Base-by-base conservation (phyloP, 2,329 filamentous ascomycete species). In the Aspergillus glaucus region DNA sequence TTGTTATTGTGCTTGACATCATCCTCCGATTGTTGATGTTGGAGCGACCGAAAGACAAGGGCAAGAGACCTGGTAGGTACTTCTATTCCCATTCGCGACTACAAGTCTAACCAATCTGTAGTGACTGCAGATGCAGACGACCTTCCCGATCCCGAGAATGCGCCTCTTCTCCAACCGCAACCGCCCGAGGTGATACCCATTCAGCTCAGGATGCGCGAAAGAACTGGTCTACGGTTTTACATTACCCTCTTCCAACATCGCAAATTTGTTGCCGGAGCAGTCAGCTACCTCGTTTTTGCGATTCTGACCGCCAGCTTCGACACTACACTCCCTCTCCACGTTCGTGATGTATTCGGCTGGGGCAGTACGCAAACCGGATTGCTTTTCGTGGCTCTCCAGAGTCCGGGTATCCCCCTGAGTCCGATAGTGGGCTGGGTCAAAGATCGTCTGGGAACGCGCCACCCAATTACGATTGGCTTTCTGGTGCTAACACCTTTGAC, bases 341-440 rank as follows among this genome's bases (percentile, higher is more conserved):
- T 81, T 6, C 68, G 75, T 39, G 58, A 67, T 8, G 72, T 67
- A 0, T 84, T 84, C 53, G 55, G 66, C 47, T 84, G 78, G 77
- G 67, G 73, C 42, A 76, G 79, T 0, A 72, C 75, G 0, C 77
- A 74, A 0, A 76, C 78, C 1, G 80, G 80, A 0, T 62, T 83
- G 6, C 62, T 81, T 14, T 81, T 84, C 55, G 68, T 82, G 2
- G 69, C 75, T 3, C 57, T 87, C 24, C 77, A 85, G 43, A 65
- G 83, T 2, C 84, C 84, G 0, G 52, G 50, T 2, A 75, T 77
- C 6, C 79, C 86, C 57, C 54, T 79, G 2, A 77, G 79, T 0
- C 84, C 85, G 0, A 41, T 82, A 0, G 75, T 81, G 1, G 82
- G 79, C 10, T 71, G 69, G 67, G 56, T 75, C 43, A 62, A 62